These are phyloP conservation scores for Coniochaeta ligniaria DNA, from an alignment of 2,329 filamentous ascomycete genomes.

Conservation along the genomic window DNA sequence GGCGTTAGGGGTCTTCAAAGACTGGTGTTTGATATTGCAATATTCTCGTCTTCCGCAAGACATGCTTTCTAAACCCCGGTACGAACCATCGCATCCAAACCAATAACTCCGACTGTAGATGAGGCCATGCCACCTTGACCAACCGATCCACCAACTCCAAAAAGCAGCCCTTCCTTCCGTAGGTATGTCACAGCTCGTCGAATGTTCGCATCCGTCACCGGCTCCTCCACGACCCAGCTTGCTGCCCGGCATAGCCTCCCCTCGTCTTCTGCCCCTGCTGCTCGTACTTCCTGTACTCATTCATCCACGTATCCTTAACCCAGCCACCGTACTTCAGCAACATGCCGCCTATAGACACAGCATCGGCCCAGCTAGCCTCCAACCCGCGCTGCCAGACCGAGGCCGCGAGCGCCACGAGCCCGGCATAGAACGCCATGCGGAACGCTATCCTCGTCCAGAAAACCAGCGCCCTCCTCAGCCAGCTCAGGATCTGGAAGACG, in stretches of 20 bases:
- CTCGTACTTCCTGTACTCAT: slow-evolving; percentile 52
- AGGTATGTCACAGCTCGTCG: neutral
- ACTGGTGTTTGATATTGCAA: neutral
- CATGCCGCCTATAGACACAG: slow-evolving; percentile 32
- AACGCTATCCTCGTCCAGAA: slow-evolving; percentile 69
- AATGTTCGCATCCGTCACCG: neutral
- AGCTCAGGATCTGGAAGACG: slow-evolving; percentile 59
- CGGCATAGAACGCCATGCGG: slow-evolving; percentile 56
- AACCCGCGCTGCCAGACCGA: slow-evolving; percentile 60
- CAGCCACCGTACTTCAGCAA: slow-evolving; percentile 38
- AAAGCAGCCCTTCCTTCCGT: neutral
- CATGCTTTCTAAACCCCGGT: neutral
- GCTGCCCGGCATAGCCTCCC: neutral
- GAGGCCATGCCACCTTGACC: neutral
- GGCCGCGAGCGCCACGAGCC: slow-evolving; percentile 44
- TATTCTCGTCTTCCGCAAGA: neutral
- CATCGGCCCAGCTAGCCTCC: slow-evolving; percentile 56
- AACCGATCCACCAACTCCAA: neutral
- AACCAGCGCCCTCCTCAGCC: slow-evolving; percentile 63
- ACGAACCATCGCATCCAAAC: neutral
- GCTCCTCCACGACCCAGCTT: neutral
- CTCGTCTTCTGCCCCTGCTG: slow-evolving; percentile 25
- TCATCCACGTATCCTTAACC: slow-evolving; percentile 46
- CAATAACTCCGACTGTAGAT: neutral
- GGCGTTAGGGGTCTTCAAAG: slow-evolving; percentile 25